phyloP scores from a whole-genome alignment of 1,139 yeast species.

The Suhomyces ambrosiae region DNA sequence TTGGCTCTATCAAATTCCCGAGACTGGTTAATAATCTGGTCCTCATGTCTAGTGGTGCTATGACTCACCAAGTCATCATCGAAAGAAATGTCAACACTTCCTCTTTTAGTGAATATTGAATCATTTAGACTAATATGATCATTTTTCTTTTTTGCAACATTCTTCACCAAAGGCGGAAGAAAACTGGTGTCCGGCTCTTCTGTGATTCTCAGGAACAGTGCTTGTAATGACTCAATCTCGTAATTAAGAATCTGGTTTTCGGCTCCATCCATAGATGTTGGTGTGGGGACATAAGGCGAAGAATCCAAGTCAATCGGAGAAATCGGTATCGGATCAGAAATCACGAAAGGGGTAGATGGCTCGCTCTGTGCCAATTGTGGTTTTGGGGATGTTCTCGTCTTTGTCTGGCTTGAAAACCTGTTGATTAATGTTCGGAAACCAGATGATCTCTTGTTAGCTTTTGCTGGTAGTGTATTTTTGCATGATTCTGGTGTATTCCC shows the following conservation, averaged over 20 bases:
- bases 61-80: slow-evolving; percentile 23
- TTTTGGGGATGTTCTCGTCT: slow-evolving; percentile 1
- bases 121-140: background rate
- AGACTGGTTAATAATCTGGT: slow-evolving; percentile 3
- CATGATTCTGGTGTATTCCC: background rate
- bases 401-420: slow-evolving; percentile 4
- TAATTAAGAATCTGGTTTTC: slow-evolving; percentile 2
- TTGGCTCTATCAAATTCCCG: slow-evolving; percentile 12
- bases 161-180: background rate
- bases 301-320: background rate
- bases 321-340: slow-evolving; percentile 3
- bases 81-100: slow-evolving; percentile 14
- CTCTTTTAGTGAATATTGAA: background rate
- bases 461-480: too few species aligned
- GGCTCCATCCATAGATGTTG: background rate
- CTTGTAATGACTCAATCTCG: slow-evolving; percentile 6
- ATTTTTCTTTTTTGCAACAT: background rate
- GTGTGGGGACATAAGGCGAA: background rate
- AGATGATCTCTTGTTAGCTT: slow-evolving; percentile 6
- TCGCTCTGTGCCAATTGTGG: background rate
- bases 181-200: slow-evolving; percentile 1
- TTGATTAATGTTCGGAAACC: slow-evolving; percentile 5
- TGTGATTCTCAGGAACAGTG: slow-evolving; percentile 9
- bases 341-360: slow-evolving; percentile 3
- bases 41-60: slow-evolving; percentile 23